Base-by-base conservation (phyloP, 169 alveolate genomes). In the Plasmodium adleri region DNA sequence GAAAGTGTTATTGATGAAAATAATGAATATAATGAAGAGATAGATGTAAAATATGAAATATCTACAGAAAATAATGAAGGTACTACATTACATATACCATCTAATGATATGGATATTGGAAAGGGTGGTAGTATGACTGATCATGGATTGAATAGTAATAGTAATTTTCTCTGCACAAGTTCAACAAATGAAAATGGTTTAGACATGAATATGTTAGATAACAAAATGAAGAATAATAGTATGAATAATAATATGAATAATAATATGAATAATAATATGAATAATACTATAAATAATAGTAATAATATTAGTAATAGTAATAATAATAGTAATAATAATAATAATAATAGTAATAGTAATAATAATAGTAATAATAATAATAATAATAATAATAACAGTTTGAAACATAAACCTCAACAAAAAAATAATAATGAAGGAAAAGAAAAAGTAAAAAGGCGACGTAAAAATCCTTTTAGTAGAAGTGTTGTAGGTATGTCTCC, bases 41-140 rank as follows among this genome's bases (percentile, higher is more conserved):
- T 72, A 17, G 88, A 74, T 39, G 45, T 74, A 3, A 74, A 74
- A 10, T 71, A 58, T 43, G 88, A 74, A 60, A 3, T 28, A 24
- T 74, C 88, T 2, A 17, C 32, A 32, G 88, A 74, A 1, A 74
- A 20, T 17, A n/a, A 60, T 28, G 62, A 74, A 0, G 15, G 24
- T 1, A 64, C 47, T 28, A 49, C 47, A 5, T 17, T 43, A 68
- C n/a, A 62, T 10, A 43, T 68, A 45, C 26, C 76, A 0, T 2
- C 17, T 0, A 17, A 22, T 45, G 64, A 68, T 43, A 13, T 17
- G 20, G 85, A 72, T 52, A n/a, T 10, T 7, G 56, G 15, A 15
- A 54, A 54, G 54, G 47, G 47, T 39, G 47, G 47, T 39, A 28
- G 70, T 32, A 24, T 50, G 62, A 47, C 17, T 22, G 80, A 71